Evolutionary conservation across 495 filamentous ascomycete species (phyloP).

Genomic region (Podospora tetraspora): DNA sequence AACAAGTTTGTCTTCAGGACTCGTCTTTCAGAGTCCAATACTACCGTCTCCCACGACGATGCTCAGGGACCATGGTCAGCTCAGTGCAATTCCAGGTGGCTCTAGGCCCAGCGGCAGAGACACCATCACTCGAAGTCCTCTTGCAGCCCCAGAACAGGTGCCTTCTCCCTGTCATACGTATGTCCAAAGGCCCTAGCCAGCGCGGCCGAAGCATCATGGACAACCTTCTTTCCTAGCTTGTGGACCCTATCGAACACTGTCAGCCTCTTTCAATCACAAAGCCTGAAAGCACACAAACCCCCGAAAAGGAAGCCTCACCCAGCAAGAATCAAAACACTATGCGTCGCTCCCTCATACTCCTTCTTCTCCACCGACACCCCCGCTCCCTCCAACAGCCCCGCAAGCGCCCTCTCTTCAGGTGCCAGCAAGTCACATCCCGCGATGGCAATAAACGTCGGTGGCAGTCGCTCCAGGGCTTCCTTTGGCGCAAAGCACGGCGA

Average conservation of each 20-base stretch:
- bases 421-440: conserved; percentile 7
- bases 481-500: neutral
- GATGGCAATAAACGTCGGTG: neutral
- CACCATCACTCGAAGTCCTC: neutral
- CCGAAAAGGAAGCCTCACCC: conserved; percentile 4
- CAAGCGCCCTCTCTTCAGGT: neutral
- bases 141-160: neutral
- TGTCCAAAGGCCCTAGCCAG: neutral
- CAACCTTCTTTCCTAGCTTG: neutral
- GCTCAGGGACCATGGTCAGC: neutral
- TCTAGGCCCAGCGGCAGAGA: neutral
- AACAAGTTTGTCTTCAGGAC: no score
- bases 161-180: neutral
- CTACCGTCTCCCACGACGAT: no score
- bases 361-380: neutral
- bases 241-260: neutral
- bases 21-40: no score
- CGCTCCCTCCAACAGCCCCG: neutral
- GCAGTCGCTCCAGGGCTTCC: neutral
- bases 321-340: conserved; percentile 8
- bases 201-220: neutral
- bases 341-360: conserved; percentile 6
- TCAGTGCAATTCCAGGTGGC: no score
- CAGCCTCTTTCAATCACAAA: neutral
- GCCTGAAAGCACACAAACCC: neutral